Conservation (phyloP, 1,139 yeast genomes). For the Yamadazyma taylorii region DNA sequence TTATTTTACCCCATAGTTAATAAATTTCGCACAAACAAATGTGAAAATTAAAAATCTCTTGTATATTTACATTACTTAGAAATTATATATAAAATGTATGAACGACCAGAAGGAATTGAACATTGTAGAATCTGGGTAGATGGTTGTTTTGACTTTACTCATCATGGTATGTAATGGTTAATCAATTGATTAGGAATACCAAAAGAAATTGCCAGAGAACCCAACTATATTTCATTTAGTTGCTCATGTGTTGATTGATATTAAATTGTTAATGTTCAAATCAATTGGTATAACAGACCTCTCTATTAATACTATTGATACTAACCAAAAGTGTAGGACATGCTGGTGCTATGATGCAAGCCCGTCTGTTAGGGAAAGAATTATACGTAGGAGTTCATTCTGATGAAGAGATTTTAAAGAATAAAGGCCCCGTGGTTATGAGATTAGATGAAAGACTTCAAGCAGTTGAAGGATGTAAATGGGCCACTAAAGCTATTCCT, state of each 20-base stretch:
- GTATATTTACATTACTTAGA: not conserved
- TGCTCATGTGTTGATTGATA: too few species aligned
- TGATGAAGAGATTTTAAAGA: slow-evolving; percentile 76
- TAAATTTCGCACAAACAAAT: not conserved
- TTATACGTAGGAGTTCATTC: slow-evolving; percentile 87
- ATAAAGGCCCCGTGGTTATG: slow-evolving; percentile 97
- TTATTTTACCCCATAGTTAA: not conserved
- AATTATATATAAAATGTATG: slow-evolving; percentile 28
- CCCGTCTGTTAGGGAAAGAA: slow-evolving; percentile 74
- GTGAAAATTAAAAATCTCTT: not conserved
- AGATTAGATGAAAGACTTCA: slow-evolving; percentile 69
- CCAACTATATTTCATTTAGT: too few species aligned
- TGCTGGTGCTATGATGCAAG: slow-evolving; percentile 95
- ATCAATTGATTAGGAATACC: not conserved
- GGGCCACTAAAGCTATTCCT: slow-evolving; percentile 75
- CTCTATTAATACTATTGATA: too few species aligned
- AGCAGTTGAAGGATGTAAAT: slow-evolving; percentile 87
- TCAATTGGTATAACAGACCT: too few species aligned
- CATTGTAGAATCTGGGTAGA: slow-evolving; percentile 77
- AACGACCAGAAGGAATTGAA: slow-evolving; percentile 47
- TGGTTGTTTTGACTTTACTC: slow-evolving; percentile 97
- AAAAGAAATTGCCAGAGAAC: too few species aligned
- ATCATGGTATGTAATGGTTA: slow-evolving; percentile 63
- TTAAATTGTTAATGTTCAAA: too few species aligned
- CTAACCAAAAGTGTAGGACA: slow-evolving; percentile 51